Percentiles rank a stretch among this genome's conserved stretches.
These are phyloP conservation scores for Goffeauzyma gilvescens DNA, from an alignment of 768 basidiomycete genomes.

Conservation along the genomic window DNA sequence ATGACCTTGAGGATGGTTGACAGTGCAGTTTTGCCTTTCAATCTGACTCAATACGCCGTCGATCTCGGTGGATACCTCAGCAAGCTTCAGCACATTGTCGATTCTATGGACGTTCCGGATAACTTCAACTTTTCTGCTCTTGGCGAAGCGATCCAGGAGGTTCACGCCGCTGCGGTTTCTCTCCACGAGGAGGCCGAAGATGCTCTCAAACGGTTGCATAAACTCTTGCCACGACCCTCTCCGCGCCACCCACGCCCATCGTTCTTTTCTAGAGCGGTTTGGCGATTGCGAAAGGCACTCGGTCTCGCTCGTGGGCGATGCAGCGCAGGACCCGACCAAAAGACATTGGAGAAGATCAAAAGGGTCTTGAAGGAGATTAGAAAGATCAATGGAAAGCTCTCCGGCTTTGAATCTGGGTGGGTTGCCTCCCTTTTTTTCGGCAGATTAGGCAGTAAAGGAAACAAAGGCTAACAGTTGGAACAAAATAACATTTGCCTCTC, in stretches of 20 bases:
- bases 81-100: constrained; percentile 39
- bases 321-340: neutral
- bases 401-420: constrained; percentile 26
- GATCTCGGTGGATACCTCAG: constrained; percentile 43
- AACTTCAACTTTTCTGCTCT: constrained; percentile 25
- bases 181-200: constrained; percentile 25
- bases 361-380: constrained; percentile 24
- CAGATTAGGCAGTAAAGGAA: too few species aligned
- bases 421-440: too few species aligned
- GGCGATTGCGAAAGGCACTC: too few species aligned
- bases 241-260: neutral
- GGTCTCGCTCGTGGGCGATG: too few species aligned
- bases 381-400: constrained; percentile 26
- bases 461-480: neutral
- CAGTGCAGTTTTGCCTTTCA: constrained; percentile 44
- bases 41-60: constrained; percentile 48
- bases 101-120: constrained; percentile 12
- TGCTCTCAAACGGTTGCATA: constrained; percentile 16
- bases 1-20: constrained; percentile 41
- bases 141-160: constrained; percentile 20
- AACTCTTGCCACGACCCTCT: constrained; percentile 14
- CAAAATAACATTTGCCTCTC: neutral
- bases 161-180: constrained; percentile 24
- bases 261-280: neutral
- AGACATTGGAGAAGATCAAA: constrained; percentile 25